Evolutionary conservation across 805 yeast species (phyloP).

Genomic region (Wickerhamomyces chambardii): DNA sequence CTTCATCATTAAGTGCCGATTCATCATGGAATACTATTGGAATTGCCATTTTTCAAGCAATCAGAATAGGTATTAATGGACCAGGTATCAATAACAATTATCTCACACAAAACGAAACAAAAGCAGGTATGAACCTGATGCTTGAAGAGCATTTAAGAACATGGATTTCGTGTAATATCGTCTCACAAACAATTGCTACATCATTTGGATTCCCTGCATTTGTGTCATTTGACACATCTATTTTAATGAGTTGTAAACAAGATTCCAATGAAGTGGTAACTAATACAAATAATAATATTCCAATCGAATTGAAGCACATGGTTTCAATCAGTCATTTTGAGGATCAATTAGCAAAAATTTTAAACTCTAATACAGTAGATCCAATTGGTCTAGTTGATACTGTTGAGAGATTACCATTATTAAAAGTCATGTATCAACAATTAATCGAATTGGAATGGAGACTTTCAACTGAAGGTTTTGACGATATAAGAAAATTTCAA

Average conservation of each 20-base stretch:
- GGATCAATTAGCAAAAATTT: constrained; percentile 71
- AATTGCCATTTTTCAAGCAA: constrained; percentile 86
- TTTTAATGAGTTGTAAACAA: constrained; percentile 43
- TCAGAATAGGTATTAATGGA: constrained; percentile 82
- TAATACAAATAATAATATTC: constrained; percentile 22
- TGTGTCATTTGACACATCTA: constrained; percentile 72
- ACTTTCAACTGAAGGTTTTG: constrained; percentile 39
- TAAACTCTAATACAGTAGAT: constrained; percentile 63
- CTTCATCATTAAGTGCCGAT: constrained; percentile 91
- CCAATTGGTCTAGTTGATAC: constrained; percentile 57
- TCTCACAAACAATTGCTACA: constrained; percentile 83
- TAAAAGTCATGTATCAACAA: constrained; percentile 62
- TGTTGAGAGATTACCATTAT: constrained; percentile 65
- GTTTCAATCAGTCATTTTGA: constrained; percentile 80
- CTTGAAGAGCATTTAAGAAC: constrained; percentile 77
- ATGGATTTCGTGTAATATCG: constrained; percentile 91
- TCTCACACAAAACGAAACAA: constrained; percentile 31
- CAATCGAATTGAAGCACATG: constrained; percentile 50
- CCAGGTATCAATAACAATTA: constrained; percentile 43
- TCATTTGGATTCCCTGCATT: constrained; percentile 94
- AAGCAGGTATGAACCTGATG: constrained; percentile 19
- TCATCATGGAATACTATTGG: constrained; percentile 95
- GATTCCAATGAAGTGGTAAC: no score
- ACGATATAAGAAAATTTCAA: constrained; percentile 62
- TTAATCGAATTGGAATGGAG: constrained; percentile 68